Evolutionary conservation across 148 eudicot species (phyloP).

Genomic region (Persicaria tinctoria): DNA sequence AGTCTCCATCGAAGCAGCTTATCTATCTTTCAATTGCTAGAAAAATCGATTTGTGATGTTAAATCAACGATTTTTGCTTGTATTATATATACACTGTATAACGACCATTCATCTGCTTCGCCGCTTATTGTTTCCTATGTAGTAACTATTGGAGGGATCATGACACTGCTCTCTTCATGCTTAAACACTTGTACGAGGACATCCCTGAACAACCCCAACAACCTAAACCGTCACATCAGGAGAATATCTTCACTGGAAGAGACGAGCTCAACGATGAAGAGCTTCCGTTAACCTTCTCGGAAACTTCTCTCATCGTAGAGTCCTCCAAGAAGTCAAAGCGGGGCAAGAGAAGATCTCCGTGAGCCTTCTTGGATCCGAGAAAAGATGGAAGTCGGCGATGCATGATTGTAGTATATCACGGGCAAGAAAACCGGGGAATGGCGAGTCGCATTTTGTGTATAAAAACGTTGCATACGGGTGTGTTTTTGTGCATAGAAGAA

Average conservation of each 20-base stretch:
- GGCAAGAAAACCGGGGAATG: not conserved
- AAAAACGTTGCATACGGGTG: not conserved
- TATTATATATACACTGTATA: not conserved
- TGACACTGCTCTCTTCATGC: conserved; percentile 85
- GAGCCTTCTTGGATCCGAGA: not conserved
- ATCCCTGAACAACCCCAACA: conserved; percentile 34
- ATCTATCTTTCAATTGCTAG: no score
- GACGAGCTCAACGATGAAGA: not conserved
- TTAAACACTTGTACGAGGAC: conserved; percentile 74
- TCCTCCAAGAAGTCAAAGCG: not conserved
- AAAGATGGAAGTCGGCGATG: not conserved
- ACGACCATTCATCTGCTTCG: not conserved
- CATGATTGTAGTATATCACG: not conserved
- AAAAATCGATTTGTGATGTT: no score
- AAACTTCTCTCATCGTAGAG: not conserved
- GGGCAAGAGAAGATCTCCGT: not conserved
- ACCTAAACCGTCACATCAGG: not conserved
- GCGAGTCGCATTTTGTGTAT: not conserved
- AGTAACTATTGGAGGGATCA: conserved; percentile 94
- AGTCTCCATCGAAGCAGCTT: no score
- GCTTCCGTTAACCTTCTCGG: conserved; percentile 3
- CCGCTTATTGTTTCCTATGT: conserved; percentile 11
- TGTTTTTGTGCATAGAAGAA: not conserved
- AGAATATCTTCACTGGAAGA: not conserved
- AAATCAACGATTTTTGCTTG: not conserved